Conservation (phyloP, 75 land plant genomes). For the Picea glauca region DNA sequence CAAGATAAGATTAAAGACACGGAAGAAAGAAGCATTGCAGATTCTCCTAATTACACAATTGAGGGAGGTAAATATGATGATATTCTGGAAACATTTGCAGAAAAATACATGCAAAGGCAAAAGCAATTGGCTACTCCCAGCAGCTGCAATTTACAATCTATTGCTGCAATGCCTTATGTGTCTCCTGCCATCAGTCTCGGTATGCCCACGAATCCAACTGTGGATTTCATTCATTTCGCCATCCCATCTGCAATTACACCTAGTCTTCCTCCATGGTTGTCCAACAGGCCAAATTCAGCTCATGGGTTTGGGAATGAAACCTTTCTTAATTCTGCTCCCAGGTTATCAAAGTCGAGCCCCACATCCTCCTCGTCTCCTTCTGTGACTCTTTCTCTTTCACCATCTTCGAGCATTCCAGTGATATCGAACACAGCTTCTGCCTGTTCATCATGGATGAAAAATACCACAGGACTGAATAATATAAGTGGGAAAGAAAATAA, state of each 20-base stretch:
- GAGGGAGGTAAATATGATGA: constrained; percentile 46
- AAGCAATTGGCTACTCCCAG: background rate
- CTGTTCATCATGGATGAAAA: too few relatives aligned
- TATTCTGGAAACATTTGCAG: constrained; percentile 63
- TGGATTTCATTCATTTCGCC: constrained; percentile 18
- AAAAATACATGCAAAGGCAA: constrained; percentile 54
- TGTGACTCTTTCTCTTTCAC: constrained; percentile 44
- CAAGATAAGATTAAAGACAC: constrained; percentile 47
- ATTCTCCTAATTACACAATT: constrained; percentile 15
- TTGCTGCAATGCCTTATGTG: constrained; percentile 11
- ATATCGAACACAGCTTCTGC: background rate
- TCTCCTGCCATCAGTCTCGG: constrained; percentile 14
- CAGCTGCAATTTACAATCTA: background rate
- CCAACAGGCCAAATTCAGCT: constrained; percentile 8
- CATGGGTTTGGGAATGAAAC: too few relatives aligned
- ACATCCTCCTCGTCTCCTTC: constrained; percentile 39
- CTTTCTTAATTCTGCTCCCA: background rate
- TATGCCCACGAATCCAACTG: background rate
- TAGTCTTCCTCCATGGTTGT: constrained; percentile 61
- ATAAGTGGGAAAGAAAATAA: too few relatives aligned
- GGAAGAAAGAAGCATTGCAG: constrained; percentile 8
- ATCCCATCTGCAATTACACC: constrained; percentile 31
- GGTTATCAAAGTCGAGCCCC: constrained; percentile 1
- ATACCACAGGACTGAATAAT: too few relatives aligned
- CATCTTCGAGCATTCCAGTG: constrained; percentile 20